Percentiles rank a stretch among this genome's conserved stretches.
Conservation (phyloP, 192 early-diverging fungal species). For the Phlyctochytrium planicorne region DNA sequence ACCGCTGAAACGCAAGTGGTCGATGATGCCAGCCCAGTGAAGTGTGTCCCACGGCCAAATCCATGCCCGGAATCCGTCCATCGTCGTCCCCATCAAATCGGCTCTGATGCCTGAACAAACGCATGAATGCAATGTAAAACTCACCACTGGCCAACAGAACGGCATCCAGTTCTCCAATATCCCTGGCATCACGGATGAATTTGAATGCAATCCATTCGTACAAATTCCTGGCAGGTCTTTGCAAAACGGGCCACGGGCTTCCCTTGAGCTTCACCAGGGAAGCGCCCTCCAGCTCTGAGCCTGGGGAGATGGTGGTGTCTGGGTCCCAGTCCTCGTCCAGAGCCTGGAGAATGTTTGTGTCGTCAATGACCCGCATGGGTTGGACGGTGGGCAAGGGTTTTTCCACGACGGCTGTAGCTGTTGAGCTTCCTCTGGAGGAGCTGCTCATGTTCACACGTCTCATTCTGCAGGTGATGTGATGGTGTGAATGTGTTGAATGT, state of each 20-base stretch:
- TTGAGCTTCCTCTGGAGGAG: too few relatives aligned
- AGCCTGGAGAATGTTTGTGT: slow-evolving; percentile 14
- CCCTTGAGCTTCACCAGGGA: background rate
- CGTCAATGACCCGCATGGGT: slow-evolving; percentile 14
- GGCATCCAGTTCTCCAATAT: slow-evolving; percentile 16
- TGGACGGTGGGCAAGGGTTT: too few relatives aligned
- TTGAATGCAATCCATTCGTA: slow-evolving; percentile 23
- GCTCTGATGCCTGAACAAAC: background rate
- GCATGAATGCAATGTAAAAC: background rate
- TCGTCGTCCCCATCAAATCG: too few relatives aligned
- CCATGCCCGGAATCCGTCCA: too few relatives aligned
- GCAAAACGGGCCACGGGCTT: slow-evolving; percentile 1
- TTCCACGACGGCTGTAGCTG: too few relatives aligned
- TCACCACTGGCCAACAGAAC: slow-evolving; percentile 9
- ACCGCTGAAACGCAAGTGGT: too few relatives aligned
- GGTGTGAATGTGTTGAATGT: too few relatives aligned
- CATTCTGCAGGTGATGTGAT: too few relatives aligned
- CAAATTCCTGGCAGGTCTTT: background rate
- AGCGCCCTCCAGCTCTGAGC: slow-evolving; percentile 13
- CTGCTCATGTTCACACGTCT: too few relatives aligned
- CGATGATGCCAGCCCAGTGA: too few relatives aligned
- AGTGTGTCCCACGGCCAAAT: slow-evolving; percentile 12
- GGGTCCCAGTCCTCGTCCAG: slow-evolving; percentile 15
- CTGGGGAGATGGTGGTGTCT: slow-evolving; percentile 12
- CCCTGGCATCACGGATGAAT: slow-evolving; percentile 16